Conservation (phyloP, 805 yeast species). For the Saccharomycodes ludwigii region DNA sequence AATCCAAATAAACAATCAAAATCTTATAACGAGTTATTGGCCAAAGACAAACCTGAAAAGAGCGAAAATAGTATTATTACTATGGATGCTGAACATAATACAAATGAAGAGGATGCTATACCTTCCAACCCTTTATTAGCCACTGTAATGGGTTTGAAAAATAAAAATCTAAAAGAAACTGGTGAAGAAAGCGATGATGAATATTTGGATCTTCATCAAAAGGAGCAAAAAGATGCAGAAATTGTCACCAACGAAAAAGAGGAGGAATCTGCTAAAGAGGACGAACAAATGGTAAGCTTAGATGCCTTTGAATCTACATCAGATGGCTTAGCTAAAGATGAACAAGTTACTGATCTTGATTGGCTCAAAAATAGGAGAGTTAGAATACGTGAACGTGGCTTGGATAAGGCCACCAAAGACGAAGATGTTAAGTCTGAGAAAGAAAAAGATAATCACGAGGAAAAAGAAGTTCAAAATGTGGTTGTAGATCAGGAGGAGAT, state of each 20-base stretch:
- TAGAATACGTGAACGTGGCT: slow-evolving; percentile 42
- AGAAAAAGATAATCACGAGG: slow-evolving; percentile 4
- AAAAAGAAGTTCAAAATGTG: slow-evolving; percentile 9
- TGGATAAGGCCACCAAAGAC: slow-evolving; percentile 4
- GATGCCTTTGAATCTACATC: slow-evolving; percentile 19
- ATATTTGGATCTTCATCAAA: slow-evolving; percentile 24
- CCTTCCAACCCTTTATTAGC: slow-evolving; percentile 27
- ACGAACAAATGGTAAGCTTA: slow-evolving; percentile 39
- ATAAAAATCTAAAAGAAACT: slow-evolving; percentile 16
- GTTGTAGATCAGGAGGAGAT: slow-evolving; percentile 32
- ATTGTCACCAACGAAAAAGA: slow-evolving; percentile 11
- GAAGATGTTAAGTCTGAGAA: slow-evolving; percentile 4
- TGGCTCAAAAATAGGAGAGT: slow-evolving; percentile 74
- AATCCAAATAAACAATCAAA: slow-evolving; percentile 58
- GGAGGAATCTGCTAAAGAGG: slow-evolving; percentile 29
- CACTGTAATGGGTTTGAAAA: slow-evolving; percentile 27
- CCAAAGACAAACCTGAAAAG: slow-evolving; percentile 5
- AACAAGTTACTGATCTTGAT: slow-evolving; percentile 59
- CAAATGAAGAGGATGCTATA: slow-evolving; percentile 25
- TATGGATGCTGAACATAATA: slow-evolving; percentile 15
- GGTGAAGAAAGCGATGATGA: slow-evolving; percentile 35
- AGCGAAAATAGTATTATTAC: slow-evolving; percentile 3
- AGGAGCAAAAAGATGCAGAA: slow-evolving; percentile 7
- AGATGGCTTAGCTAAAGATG: slow-evolving; percentile 30
- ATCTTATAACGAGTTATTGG: slow-evolving; percentile 44